phyloP scores from a whole-genome alignment of 371 early-diverging fungal genomes.

The Mortierella sp. region DNA sequence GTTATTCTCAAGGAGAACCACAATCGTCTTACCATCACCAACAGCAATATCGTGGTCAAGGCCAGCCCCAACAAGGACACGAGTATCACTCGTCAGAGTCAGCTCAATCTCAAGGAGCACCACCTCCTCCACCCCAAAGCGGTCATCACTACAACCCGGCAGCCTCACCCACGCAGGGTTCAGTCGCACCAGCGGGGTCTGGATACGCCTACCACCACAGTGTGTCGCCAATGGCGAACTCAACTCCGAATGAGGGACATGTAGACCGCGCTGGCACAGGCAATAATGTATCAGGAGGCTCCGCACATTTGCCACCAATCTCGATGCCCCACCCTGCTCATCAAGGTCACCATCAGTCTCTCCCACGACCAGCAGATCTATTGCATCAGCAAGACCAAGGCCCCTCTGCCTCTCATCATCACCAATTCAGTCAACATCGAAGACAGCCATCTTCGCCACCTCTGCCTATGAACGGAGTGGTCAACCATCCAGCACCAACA shows the following conservation, averaged over 20 bases:
- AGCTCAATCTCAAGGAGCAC: slow-evolving; percentile 23
- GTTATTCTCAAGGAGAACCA: slow-evolving; percentile 36
- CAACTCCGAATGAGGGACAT: slow-evolving; percentile 17
- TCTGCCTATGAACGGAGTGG: slow-evolving; percentile 35
- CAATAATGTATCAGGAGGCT: slow-evolving; percentile 16
- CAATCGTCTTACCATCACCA: slow-evolving; percentile 34
- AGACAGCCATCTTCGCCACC: slow-evolving; percentile 44
- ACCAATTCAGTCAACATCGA: slow-evolving; percentile 31
- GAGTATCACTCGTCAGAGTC: slow-evolving; percentile 46
- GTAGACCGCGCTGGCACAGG: slow-evolving; percentile 14
- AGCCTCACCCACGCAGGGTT: slow-evolving; percentile 30
- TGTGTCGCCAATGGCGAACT: slow-evolving; percentile 9
- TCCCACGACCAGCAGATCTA: slow-evolving; percentile 20
- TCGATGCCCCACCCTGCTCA: slow-evolving; percentile 32
- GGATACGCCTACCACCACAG: slow-evolving; percentile 42
- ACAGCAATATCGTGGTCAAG: slow-evolving; percentile 30
- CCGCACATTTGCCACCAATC: slow-evolving; percentile 40
- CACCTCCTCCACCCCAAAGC: slow-evolving; percentile 39
- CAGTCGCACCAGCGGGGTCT: slow-evolving; percentile 9
- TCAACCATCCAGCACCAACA: slow-evolving; percentile 18
- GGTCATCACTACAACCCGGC: slow-evolving; percentile 41
- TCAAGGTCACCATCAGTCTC: slow-evolving; percentile 30
- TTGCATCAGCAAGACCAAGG: slow-evolving; percentile 37
- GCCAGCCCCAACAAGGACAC: slow-evolving; percentile 28
- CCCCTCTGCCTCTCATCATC: slow-evolving; percentile 28